Percentiles rank a stretch among this genome's conserved stretches.
Evolutionary conservation across 768 basidiomycete species (phyloP).

Genomic region (Jaapia argillacea): DNA sequence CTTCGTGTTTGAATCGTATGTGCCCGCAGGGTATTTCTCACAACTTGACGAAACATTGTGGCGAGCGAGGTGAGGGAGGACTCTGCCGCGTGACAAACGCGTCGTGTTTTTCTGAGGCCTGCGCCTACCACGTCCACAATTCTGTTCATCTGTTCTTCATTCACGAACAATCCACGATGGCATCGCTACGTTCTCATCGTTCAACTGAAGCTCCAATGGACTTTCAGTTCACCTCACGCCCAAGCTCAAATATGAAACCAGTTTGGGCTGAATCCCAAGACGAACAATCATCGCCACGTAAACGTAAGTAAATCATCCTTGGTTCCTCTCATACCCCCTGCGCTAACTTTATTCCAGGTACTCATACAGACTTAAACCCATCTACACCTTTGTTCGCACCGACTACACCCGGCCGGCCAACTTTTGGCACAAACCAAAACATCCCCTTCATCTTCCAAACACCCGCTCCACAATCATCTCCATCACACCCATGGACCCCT

Average conservation of each 20-base stretch:
- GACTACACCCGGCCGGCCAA: constrained; percentile 26
- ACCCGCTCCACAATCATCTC: constrained; percentile 30
- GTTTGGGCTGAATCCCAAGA: constrained; percentile 37
- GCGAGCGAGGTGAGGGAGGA: too few relatives aligned
- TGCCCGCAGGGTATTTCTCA: too few relatives aligned
- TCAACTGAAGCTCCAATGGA: constrained; percentile 86
- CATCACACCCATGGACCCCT: constrained; percentile 55
- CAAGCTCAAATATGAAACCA: constrained; percentile 37
- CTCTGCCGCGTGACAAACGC: too few relatives aligned
- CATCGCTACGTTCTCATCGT: constrained; percentile 24
- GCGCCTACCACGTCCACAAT: too few relatives aligned
- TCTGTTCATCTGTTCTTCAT: too few relatives aligned
- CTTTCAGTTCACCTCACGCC: constrained; percentile 73
- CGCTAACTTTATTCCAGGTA: not conserved
- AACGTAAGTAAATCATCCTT: constrained; percentile 41
- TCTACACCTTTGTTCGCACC: constrained; percentile 23
- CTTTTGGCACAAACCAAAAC: constrained; percentile 55
- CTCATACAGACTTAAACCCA: constrained; percentile 31
- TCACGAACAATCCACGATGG: too few relatives aligned
- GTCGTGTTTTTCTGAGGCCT: too few relatives aligned
- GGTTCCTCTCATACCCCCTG: too few relatives aligned
- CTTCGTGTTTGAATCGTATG: constrained; percentile 19
- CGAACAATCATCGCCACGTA: constrained; percentile 47
- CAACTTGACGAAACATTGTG: too few relatives aligned
- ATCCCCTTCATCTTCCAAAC: constrained; percentile 67